Percentiles rank a stretch among this genome's conserved stretches.
These are phyloP conservation scores for Geoglossum cookeanum DNA, from an alignment of 2,329 filamentous ascomycete genomes.

Conservation along the genomic window DNA sequence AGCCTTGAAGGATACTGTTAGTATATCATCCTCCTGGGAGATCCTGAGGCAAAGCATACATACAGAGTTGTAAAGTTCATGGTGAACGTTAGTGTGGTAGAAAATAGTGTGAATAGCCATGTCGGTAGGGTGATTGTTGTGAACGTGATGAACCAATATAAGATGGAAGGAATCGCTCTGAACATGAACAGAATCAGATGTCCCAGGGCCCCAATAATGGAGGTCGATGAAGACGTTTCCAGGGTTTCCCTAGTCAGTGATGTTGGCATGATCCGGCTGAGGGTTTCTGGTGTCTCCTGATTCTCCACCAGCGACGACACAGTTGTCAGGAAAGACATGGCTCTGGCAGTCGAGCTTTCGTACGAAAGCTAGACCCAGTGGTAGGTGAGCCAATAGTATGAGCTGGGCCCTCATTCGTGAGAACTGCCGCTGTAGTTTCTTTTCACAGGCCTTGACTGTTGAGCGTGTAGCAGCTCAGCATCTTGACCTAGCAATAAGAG, in stretches of 20 bases:
- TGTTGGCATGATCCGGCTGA: neutral
- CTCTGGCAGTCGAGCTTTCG: neutral
- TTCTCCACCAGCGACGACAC: neutral
- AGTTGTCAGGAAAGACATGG: neutral
- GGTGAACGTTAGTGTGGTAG: conserved; percentile 84
- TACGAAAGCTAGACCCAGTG: too few species aligned
- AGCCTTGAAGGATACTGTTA: conserved; percentile 29
- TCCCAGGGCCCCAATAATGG: conserved; percentile 15
- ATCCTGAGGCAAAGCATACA: conserved; percentile 15
- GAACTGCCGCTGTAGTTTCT: too few species aligned
- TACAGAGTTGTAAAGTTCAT: conserved; percentile 97
- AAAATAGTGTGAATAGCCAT: conserved; percentile 75
- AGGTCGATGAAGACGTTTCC: neutral
- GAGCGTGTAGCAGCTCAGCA: neutral
- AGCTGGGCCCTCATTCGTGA: too few species aligned
- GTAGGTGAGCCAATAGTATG: too few species aligned
- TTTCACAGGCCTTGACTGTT: neutral
- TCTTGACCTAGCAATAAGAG: neutral
- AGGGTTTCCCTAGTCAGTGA: neutral
- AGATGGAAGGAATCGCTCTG: conserved; percentile 34
- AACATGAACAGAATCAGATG: conserved; percentile 29
- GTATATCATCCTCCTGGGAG: neutral
- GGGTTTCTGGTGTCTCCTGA: neutral
- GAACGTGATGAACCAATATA: conserved; percentile 70
- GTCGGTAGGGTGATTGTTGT: conserved; percentile 77